A percentile compares a stretch with the other conserved stretches of the same genome.
Conservation (phyloP, 345 rosid genomes). For the Lumnitzera racemosa region DNA sequence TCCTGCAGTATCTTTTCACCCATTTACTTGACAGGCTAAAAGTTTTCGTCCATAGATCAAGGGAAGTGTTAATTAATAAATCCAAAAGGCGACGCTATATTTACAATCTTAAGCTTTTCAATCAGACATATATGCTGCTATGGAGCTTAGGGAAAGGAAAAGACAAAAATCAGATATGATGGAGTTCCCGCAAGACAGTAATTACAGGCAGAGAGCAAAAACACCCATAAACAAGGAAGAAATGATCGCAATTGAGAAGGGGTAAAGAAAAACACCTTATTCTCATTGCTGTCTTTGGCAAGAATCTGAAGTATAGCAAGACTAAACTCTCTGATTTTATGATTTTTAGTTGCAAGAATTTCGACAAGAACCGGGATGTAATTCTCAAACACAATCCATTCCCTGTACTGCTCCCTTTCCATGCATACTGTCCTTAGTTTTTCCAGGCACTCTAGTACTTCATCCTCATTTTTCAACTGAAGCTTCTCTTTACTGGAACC, state of each 20-base stretch:
- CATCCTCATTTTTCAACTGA: conserved; percentile 31
- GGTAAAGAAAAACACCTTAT: conserved; percentile 13
- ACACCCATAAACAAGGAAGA: too few relatives aligned
- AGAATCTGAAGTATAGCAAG: conserved; percentile 25
- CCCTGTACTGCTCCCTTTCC: conserved; percentile 46
- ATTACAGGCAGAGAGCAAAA: too few relatives aligned
- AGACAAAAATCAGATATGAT: too few relatives aligned
- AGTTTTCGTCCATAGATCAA: too few relatives aligned
- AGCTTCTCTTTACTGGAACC: conserved; percentile 48
- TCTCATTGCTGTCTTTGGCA: conserved; percentile 14
- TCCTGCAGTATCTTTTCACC: too few relatives aligned
- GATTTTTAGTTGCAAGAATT: conserved; percentile 37
- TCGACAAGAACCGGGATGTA: conserved; percentile 39
- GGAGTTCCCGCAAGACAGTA: too few relatives aligned
- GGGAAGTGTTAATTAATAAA: too few relatives aligned
- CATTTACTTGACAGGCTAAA: too few relatives aligned
- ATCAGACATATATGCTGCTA: too few relatives aligned
- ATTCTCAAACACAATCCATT: conserved; percentile 61
- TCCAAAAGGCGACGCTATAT: too few relatives aligned
- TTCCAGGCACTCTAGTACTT: conserved; percentile 39
- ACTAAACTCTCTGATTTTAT: conserved; percentile 28
- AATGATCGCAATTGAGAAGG: neutral
- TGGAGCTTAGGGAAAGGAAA: too few relatives aligned
- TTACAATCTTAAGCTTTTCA: too few relatives aligned
- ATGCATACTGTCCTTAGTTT: conserved; percentile 47